These are phyloP conservation scores for Candida glaebosa DNA, from an alignment of 805 yeast species.

Conservation along the genomic window DNA sequence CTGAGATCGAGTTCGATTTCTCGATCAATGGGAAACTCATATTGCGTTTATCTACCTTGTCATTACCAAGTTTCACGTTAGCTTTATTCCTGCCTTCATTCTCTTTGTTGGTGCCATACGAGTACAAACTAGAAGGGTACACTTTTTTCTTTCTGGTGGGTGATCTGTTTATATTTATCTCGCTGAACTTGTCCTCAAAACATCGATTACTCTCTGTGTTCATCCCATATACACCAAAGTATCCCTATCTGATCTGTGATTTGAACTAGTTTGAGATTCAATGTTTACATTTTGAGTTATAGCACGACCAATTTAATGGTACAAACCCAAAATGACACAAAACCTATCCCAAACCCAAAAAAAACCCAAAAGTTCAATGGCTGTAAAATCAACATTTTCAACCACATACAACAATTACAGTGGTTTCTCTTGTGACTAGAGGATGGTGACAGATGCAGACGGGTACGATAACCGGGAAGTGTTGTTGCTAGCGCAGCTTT, in stretches of 20 bases:
- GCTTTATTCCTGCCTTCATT: neutral
- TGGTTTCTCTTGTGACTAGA: neutral
- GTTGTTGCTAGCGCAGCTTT: slow-evolving; percentile 34
- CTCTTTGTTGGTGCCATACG: slow-evolving; percentile 7
- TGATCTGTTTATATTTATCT: slow-evolving; percentile 24
- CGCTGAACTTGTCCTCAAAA: slow-evolving; percentile 29
- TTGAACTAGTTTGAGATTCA: no score
- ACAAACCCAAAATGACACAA: neutral
- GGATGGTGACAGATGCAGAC: slow-evolving; percentile 1
- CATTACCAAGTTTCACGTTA: neutral
- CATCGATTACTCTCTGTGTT: neutral
- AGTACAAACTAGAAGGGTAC: slow-evolving; percentile 19
- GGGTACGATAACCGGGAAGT: slow-evolving; percentile 26
- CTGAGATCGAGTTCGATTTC: slow-evolving; percentile 11
- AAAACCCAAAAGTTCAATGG: slow-evolving; percentile 1
- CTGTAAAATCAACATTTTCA: neutral
- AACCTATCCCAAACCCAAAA: neutral
- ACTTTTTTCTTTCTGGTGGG: slow-evolving; percentile 19
- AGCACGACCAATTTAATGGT: no score
- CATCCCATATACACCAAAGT: slow-evolving; percentile 2
- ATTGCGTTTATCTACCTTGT: slow-evolving; percentile 10
- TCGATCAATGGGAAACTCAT: slow-evolving; percentile 18
- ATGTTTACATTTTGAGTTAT: neutral
- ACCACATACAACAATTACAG: neutral
- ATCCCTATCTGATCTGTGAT: no score